Percentiles rank a stretch among this genome's conserved stretches.
Conservation (phyloP, 2,329 filamentous ascomycete genomes). For the Verticillium nonalfalfae region DNA sequence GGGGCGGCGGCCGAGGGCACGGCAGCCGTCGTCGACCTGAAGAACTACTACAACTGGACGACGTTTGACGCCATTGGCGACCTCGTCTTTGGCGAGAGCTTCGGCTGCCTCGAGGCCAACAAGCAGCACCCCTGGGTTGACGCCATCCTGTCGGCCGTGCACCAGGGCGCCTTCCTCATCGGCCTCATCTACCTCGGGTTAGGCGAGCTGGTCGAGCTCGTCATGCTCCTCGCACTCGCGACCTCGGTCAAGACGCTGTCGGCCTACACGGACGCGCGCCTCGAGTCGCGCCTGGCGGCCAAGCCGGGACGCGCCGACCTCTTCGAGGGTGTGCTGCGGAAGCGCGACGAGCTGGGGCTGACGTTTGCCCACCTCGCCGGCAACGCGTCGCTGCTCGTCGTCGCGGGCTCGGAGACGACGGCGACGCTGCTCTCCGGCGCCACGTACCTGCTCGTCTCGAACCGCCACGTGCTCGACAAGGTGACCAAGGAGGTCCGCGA, state of each 20-base stretch:
- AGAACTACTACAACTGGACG: slow-evolving; percentile 18
- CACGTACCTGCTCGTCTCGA: slow-evolving; percentile 29
- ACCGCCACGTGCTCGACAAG: slow-evolving; percentile 20
- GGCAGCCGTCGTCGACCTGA: slow-evolving; percentile 13
- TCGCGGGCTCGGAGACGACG: slow-evolving; percentile 38
- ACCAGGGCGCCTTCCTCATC: background rate
- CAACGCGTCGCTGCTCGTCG: slow-evolving; percentile 14
- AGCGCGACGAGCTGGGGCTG: slow-evolving; percentile 1
- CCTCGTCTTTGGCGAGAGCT: slow-evolving; percentile 20
- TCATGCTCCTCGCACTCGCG: background rate
- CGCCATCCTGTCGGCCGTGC: slow-evolving; percentile 11
- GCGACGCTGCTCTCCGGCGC: slow-evolving; percentile 33
- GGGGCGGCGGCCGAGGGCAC: background rate
- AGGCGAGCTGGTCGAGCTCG: background rate
- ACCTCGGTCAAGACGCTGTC: background rate
- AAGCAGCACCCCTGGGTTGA: slow-evolving; percentile 18
- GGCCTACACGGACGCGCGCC: background rate
- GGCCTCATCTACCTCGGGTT: background rate
- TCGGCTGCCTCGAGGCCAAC: slow-evolving; percentile 16
- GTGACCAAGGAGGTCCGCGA: slow-evolving; percentile 31
- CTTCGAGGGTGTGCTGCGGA: background rate
- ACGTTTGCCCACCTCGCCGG: slow-evolving; percentile 6
- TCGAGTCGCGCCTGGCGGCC: background rate
- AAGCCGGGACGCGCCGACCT: background rate
- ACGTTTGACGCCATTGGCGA: slow-evolving; percentile 24